Conservation (phyloP, 306 rosid genomes). For the Vigna unguiculata region DNA sequence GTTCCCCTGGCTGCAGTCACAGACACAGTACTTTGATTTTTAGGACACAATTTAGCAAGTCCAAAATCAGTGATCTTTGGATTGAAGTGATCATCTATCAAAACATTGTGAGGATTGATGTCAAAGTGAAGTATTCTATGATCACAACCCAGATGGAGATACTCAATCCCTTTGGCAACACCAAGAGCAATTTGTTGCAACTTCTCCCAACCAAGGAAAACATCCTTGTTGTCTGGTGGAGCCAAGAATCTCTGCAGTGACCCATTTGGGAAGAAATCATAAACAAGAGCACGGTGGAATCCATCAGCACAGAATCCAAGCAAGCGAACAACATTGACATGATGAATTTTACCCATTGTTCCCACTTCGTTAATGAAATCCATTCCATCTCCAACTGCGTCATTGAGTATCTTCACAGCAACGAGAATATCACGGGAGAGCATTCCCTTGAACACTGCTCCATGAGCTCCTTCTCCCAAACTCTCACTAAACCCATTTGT, state of each 20-base stretch:
- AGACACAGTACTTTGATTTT: constrained; percentile 6
- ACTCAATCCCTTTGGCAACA: constrained; percentile 1
- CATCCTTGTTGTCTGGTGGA: constrained; percentile 1
- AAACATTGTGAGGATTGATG: constrained; percentile 21
- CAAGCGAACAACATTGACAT: constrained; percentile 1
- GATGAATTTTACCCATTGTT: constrained; percentile 8
- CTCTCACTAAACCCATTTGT: not conserved
- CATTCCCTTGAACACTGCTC: constrained; percentile 4
- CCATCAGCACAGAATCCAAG: constrained; percentile 13
- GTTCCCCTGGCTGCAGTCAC: constrained; percentile 6
- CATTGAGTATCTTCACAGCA: constrained; percentile 8
- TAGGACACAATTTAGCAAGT: constrained; percentile 6
- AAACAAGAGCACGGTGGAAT: not conserved
- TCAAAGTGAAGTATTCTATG: constrained; percentile 17
- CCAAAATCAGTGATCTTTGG: constrained; percentile 17
- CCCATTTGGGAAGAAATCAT: constrained; percentile 1
- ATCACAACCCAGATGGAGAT: not conserved
- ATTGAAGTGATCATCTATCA: not conserved
- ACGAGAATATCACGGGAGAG: not conserved
- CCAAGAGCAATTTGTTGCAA: constrained; percentile 5
- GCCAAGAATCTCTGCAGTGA: not conserved
- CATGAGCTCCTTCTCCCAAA: constrained; percentile 14
- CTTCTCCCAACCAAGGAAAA: constrained; percentile 13
- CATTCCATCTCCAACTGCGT: not conserved
- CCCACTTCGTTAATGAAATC: constrained; percentile 8